Evolutionary conservation across 495 filamentous ascomycete genomes (phyloP), one percentile per base, ranked within the genome.

Genomic region (Aspergillus mulundensis): DNA sequence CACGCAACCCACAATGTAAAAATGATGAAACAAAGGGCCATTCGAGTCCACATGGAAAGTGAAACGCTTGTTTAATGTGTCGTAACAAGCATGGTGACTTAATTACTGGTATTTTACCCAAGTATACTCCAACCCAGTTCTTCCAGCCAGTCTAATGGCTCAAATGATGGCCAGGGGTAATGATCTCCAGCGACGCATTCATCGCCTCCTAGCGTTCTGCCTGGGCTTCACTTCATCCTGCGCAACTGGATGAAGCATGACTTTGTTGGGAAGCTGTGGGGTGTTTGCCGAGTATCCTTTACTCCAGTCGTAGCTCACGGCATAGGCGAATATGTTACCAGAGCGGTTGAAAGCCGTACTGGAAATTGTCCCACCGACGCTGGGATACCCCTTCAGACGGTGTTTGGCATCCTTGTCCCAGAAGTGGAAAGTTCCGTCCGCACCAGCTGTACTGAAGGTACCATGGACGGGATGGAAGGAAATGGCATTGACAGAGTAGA

Each of bases 241-340:
- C 41, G 74, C 74, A 12, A 96, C 82, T 0, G 84, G 83, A 72
- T 94, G 91, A 60, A 97, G 75, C 84, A 95, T 92, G 51, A 97
- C 83, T 71, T 94, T 95, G 69, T 86, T 91, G 6, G 85, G 79
- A 38, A 81, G 79, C 58, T 84, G 77, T 19, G 80, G 84, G 25
- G 68, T 90, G 68, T 94, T 93, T 25, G 68, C 78, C 7, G 80
- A 75, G 70, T 89, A 93, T 11, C 92, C 92, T 71, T 95, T 95
- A 66, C 87, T 88, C 92, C 92, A 97, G 74, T 97, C 92, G 62
- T 97, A 97, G 63, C 88, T 91, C 25, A 95, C 82, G 6, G 91
- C 87, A 64, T 96, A 97, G 16, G 90, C 91, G 65, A 96, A 95
- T 60, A 93, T 88, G 61, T 75, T 83, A 45, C 91, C 92, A 49